Percentiles rank a stretch among this genome's conserved stretches.
Evolutionary conservation across 768 basidiomycete genomes (phyloP).

Genomic region (Ramaria sp.): DNA sequence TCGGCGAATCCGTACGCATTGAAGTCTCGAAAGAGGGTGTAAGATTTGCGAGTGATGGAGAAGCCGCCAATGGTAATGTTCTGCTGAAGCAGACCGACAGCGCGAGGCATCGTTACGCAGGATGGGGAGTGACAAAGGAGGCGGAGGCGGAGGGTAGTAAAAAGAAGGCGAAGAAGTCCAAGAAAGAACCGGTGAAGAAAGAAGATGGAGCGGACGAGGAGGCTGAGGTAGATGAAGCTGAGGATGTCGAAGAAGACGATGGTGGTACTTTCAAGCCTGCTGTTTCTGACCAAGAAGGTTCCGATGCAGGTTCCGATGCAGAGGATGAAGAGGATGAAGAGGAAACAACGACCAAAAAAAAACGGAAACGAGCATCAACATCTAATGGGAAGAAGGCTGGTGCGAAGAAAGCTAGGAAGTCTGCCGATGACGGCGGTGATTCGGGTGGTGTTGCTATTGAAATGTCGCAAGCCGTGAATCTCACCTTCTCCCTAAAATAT

Average conservation of each 20-base stretch:
- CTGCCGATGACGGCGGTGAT: slow-evolving; percentile 34
- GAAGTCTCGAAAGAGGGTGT: slow-evolving; percentile 96
- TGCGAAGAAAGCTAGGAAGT: slow-evolving; percentile 50
- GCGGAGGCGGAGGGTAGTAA: slow-evolving; percentile 21
- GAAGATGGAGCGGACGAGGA: slow-evolving; percentile 24
- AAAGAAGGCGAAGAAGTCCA: slow-evolving; percentile 19
- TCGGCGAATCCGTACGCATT: slow-evolving; percentile 92
- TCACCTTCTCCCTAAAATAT: slow-evolving; percentile 96
- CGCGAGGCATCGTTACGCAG: slow-evolving; percentile 28
- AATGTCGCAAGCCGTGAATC: slow-evolving; percentile 82
- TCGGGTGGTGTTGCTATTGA: slow-evolving; percentile 61
- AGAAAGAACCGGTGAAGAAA: slow-evolving; percentile 25
- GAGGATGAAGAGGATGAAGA: slow-evolving; percentile 27
- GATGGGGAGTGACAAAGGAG: slow-evolving; percentile 28
- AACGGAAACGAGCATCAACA: slow-evolving; percentile 48
- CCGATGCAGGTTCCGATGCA: slow-evolving; percentile 34
- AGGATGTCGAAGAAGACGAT: slow-evolving; percentile 42
- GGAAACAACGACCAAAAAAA: slow-evolving; percentile 35
- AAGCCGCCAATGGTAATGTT: slow-evolving; percentile 85
- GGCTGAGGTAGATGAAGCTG: slow-evolving; percentile 33
- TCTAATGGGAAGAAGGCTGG: slow-evolving; percentile 25
- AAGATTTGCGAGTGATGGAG: slow-evolving; percentile 85
- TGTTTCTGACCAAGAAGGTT: slow-evolving; percentile 31
- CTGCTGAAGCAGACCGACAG: slow-evolving; percentile 68
- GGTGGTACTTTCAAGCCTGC: slow-evolving; percentile 28